Evolutionary conservation across 2,329 filamentous ascomycete species (phyloP).

Genomic region (Chaetomiaceae sp.): DNA sequence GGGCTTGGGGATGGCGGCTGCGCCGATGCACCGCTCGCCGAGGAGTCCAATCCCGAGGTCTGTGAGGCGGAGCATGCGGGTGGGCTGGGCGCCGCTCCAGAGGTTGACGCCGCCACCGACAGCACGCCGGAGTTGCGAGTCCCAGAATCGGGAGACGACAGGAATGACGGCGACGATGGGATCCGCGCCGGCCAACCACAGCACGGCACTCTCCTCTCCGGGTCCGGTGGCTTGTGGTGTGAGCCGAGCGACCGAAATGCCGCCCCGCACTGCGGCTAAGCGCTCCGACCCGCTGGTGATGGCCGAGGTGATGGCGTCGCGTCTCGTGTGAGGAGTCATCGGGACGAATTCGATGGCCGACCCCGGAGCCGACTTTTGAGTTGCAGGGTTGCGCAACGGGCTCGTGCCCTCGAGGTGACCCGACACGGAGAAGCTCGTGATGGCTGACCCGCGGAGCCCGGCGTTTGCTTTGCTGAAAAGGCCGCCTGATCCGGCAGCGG

Average conservation of each 20-base stretch:
- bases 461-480: slow-evolving; percentile 48
- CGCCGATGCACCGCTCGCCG: slow-evolving; percentile 53
- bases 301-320: slow-evolving; percentile 46
- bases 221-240: slow-evolving; percentile 37
- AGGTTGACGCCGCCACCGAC: slow-evolving; percentile 49
- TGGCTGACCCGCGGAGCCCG: slow-evolving; percentile 53
- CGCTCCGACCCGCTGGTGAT: slow-evolving; percentile 45
- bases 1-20: slow-evolving; percentile 39
- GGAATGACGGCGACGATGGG: slow-evolving; percentile 53
- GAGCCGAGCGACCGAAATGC: slow-evolving; percentile 47
- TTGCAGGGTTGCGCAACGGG: slow-evolving; percentile 44
- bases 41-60: slow-evolving; percentile 51
- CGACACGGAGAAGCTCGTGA: slow-evolving; percentile 54
- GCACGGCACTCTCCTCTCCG: slow-evolving; percentile 50
- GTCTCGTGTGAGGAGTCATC: slow-evolving; percentile 59
- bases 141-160: slow-evolving; percentile 54
- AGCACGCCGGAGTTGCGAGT: slow-evolving; percentile 51
- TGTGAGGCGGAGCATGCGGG: slow-evolving; percentile 51
- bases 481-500: slow-evolving; percentile 31
- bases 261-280: slow-evolving; percentile 48
- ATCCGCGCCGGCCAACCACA: slow-evolving; percentile 55
- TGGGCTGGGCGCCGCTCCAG: slow-evolving; percentile 52
- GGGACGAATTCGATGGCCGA: slow-evolving; percentile 53
- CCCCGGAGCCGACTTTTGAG: slow-evolving; percentile 32
- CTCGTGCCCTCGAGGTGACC: slow-evolving; percentile 59